These are phyloP conservation scores for Elongisporangium senticosum DNA, from an alignment of 352 stramenopile species.

Conservation along the genomic window DNA sequence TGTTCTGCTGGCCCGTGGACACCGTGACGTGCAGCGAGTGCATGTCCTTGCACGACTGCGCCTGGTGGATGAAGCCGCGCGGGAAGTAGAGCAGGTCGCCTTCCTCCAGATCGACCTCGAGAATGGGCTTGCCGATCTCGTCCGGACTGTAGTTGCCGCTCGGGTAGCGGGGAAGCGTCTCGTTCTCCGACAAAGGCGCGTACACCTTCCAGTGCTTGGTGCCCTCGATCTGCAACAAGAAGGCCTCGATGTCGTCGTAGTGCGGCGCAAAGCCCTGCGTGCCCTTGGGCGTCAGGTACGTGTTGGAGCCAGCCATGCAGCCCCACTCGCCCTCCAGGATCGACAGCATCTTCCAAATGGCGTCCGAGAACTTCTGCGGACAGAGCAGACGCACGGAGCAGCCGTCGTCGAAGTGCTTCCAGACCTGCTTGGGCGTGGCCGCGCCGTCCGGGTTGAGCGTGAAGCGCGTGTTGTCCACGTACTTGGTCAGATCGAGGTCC, in stretches of 20 bases:
- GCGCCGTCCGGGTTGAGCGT: constrained; percentile 58
- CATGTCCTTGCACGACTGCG: constrained; percentile 41
- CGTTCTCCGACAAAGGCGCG: constrained; percentile 38
- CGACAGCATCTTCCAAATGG: constrained; percentile 87
- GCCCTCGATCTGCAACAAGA: constrained; percentile 92
- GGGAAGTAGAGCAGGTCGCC: constrained; percentile 91
- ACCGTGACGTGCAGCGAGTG: constrained; percentile 88
- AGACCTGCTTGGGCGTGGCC: constrained; percentile 62
- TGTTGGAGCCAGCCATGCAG: constrained; percentile 93
- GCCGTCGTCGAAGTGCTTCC: constrained; percentile 77
- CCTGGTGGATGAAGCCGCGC: constrained; percentile 87
- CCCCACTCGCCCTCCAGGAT: constrained; percentile 92
- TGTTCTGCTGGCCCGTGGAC: constrained; percentile 86
- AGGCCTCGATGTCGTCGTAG: constrained; percentile 97
- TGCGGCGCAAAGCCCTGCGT: constrained; percentile 96
- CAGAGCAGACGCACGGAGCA: constrained; percentile 91
- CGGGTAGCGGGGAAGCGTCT: constrained; percentile 55
- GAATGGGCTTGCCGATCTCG: constrained; percentile 66
- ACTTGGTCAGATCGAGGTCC: constrained; percentile 88
- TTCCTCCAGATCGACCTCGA: constrained; percentile 78
- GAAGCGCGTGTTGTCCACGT: constrained; percentile 71
- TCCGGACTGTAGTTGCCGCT: constrained; percentile 75
- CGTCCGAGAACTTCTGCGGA: constrained; percentile 90
- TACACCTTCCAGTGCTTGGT: constrained; percentile 93
- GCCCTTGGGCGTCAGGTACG: constrained; percentile 90